Percentiles rank a stretch among this genome's conserved stretches.
These are phyloP conservation scores for Serendipita sp. DNA, from an alignment of 768 basidiomycete species.

Conservation along the genomic window DNA sequence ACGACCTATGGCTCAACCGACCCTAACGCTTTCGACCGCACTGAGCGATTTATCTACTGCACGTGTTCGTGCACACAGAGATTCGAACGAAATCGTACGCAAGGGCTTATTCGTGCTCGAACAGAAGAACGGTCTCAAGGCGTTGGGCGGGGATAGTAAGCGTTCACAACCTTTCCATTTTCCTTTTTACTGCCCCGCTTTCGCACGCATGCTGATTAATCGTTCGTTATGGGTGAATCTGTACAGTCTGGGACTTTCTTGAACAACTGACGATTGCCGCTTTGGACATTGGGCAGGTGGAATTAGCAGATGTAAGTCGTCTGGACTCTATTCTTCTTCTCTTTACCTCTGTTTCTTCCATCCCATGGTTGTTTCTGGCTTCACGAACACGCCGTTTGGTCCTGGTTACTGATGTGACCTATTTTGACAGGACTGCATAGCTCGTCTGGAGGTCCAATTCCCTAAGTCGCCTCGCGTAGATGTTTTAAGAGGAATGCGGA, in stretches of 20 bases:
- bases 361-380: background rate
- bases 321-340: constrained; percentile 13
- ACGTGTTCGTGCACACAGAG: constrained; percentile 31
- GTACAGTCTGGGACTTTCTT: constrained; percentile 56
- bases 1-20: background rate
- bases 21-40: constrained; percentile 32
- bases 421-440: constrained; percentile 38
- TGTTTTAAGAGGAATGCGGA: constrained; percentile 55
- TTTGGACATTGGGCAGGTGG: constrained; percentile 53
- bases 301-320: constrained; percentile 53
- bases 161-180: background rate
- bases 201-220: background rate
- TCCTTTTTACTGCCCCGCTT: constrained; percentile 5
- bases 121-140: constrained; percentile 27
- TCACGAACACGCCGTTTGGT: background rate
- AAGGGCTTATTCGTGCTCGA: constrained; percentile 33
- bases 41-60: constrained; percentile 38
- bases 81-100: constrained; percentile 44
- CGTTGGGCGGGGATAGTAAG: constrained; percentile 43
- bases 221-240: background rate
- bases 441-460: constrained; percentile 47
- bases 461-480: constrained; percentile 67
- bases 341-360: background rate
- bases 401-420: background rate
- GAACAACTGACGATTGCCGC: constrained; percentile 71